Percentiles rank a stretch among this genome's conserved stretches.
These are phyloP conservation scores for Filosporella fistucella DNA, from an alignment of 495 filamentous ascomycete species.

Conservation along the genomic window DNA sequence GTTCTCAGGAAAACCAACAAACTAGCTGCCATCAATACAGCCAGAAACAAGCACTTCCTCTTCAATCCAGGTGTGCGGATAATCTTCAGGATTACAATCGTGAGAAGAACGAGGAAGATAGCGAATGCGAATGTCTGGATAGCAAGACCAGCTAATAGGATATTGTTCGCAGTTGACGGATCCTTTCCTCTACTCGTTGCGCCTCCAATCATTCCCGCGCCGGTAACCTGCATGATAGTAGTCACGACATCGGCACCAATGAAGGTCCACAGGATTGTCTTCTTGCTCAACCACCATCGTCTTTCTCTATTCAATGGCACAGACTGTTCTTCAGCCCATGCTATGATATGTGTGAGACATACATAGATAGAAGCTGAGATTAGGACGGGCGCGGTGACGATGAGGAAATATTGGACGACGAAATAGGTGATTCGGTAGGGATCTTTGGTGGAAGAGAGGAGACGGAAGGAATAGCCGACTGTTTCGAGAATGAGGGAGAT, in stretches of 20 bases:
- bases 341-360: conserved; percentile 39
- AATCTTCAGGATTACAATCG: background rate
- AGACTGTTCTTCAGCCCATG: conserved; percentile 26
- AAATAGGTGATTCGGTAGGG: conserved; percentile 49
- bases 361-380: conserved; percentile 50
- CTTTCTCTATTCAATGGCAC: background rate
- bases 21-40: conserved; percentile 35
- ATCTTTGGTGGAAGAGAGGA: conserved; percentile 33
- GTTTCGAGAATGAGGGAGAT: conserved; percentile 35
- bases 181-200: conserved; percentile 34
- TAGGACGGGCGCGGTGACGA: conserved; percentile 53
- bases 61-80: background rate
- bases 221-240: conserved; percentile 45
- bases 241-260: conserved; percentile 43
- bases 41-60: conserved; percentile 27
- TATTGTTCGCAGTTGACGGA: conserved; percentile 41
- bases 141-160: conserved; percentile 44
- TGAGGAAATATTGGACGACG: conserved; percentile 55
- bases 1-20: conserved; percentile 49
- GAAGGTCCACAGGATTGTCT: conserved; percentile 40
- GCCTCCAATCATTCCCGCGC: conserved; percentile 42
- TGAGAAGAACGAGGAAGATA: conserved; percentile 37
- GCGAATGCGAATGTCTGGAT: conserved; percentile 45
- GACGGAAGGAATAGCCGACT: conserved; percentile 39
- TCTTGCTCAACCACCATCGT: conserved; percentile 17